Evolutionary conservation across 1,284 basidiomycete species (phyloP), one percentile per base, ranked within the genome.

Genomic region (Cerrena zonata): DNA sequence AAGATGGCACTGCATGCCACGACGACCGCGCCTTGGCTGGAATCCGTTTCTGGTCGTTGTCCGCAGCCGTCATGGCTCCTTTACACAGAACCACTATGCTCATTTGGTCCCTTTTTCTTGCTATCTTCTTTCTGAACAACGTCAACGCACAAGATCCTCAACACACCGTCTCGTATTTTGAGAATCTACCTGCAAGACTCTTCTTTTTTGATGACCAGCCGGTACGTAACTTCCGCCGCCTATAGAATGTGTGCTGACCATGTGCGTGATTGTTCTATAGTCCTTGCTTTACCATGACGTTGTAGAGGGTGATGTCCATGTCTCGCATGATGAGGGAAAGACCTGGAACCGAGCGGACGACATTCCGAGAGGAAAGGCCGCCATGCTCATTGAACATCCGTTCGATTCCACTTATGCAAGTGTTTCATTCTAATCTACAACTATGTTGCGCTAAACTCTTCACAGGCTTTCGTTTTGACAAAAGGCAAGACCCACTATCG

Each of bases 131-230:
- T 57, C 56, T 63, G 15, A 53, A 62, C 38, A 55, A 63, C 38
- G 58, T 58, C 2, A 38, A 52, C 4, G 74, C 74, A 3, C 74
- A 76, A 56, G 62, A 69, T 10, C 58, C 65, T 53, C 61, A 69
- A 11, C 58, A 66, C 53, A 58, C 68, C 4, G 59, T 84, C 48
- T 74, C 66, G 30, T 69, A 73, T 50, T 89, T 89, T 64, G 59
- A 73, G 45, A 89, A 90, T 65, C 71, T 91, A n/a, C 94, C 94
- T 0, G 77, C 78, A n/a, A 76, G 80, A 58, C 68, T 97, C 48
- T 88, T 89, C 74, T 97, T 94, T 77, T 95, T 98, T 71, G 89
- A 95, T 58, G 94, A 96, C 71, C 86, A 90, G 4, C 69, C 85
- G 38, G 91, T 93, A 56, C 57, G 75, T 69, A 4, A 12, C 19